Evolutionary conservation across 192 early-diverging fungal species (phyloP), one percentile per base, ranked within the genome.

Genomic region (Coemansia sp.): DNA sequence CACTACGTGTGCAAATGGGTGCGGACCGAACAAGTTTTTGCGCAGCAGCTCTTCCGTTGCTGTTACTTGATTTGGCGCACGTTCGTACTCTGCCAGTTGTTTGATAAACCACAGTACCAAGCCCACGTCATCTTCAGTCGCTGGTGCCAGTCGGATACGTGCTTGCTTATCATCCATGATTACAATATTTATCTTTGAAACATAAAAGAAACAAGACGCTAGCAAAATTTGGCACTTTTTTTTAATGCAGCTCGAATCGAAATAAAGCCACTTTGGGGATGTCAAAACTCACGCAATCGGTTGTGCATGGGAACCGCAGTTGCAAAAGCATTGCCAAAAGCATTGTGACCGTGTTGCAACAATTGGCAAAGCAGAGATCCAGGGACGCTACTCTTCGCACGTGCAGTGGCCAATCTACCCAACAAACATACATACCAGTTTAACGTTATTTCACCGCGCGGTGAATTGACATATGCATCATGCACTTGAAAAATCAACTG

Each of bases 11-110:
- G 90, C 89, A 63, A 85, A 89, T 13, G 83, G 87, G 0, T 66
- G 82, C 1, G 77, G 62, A 16, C 85, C 87, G 57, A 93, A 93
- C 22, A 93, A 73, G 26, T 86, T 89, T 23, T 84, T 61, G 19
- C 66, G 61, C 19, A 93, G 68, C 27, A 84, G 66, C 1, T 83
- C 83, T 57, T 87, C 88, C 13, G 90, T 93, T 3, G 91, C 92
- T 4, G 82, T 78, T 14, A 91, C 88, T 45, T 87, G 78, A 27
- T 92, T 79, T 3, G 84, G 67, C 7, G 89, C 83, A 64, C 90
- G 88, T 64, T 96, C 94, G 62, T 89, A 94, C 41, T 76, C 59
- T 1, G 94, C 92, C 53, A 96, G 86, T 18, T 86, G 66, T 49
- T 84, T 71, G 63, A 93, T 92, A 68, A 93, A 89, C 37, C 67